Evolutionary conservation across 2,329 filamentous ascomycete genomes (phyloP).

Genomic region (Pseudocercospora vitis): DNA sequence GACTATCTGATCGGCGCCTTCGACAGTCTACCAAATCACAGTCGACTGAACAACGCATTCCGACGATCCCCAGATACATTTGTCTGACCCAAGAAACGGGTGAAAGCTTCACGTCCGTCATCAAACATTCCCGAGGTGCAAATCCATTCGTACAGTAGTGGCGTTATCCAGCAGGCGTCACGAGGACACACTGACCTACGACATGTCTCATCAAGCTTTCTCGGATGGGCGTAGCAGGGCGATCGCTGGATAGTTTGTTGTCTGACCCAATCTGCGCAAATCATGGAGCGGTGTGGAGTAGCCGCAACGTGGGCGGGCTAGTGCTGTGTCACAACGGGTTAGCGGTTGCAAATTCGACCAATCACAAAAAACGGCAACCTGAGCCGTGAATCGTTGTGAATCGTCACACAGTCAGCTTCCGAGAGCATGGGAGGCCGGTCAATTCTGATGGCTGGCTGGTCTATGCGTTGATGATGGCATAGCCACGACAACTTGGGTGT

Average conservation of each 20-base stretch:
- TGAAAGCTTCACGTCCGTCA: no score
- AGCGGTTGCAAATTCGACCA: neutral
- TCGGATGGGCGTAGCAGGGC: no score
- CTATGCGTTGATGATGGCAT: neutral
- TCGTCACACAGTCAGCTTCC: neutral
- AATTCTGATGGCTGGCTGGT: neutral
- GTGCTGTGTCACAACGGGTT: neutral
- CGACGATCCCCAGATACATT: neutral
- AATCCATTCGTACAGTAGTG: no score
- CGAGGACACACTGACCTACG: neutral
- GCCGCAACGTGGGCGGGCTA: slow-evolving; percentile 5
- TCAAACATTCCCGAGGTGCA: neutral
- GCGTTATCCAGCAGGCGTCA: neutral
- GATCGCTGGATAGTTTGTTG: neutral
- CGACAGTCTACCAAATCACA: neutral
- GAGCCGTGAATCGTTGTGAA: neutral
- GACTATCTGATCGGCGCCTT: neutral
- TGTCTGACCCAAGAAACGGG: no score
- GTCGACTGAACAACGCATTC: neutral
- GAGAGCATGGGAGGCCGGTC: neutral
- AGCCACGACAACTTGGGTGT: neutral
- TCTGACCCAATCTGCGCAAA: neutral
- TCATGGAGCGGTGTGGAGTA: slow-evolving; percentile 1
- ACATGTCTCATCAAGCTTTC: no score
- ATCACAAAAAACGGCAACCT: neutral